Conservation (phyloP, 345 rosid species). For the Erysimum cheiranthoides region DNA sequence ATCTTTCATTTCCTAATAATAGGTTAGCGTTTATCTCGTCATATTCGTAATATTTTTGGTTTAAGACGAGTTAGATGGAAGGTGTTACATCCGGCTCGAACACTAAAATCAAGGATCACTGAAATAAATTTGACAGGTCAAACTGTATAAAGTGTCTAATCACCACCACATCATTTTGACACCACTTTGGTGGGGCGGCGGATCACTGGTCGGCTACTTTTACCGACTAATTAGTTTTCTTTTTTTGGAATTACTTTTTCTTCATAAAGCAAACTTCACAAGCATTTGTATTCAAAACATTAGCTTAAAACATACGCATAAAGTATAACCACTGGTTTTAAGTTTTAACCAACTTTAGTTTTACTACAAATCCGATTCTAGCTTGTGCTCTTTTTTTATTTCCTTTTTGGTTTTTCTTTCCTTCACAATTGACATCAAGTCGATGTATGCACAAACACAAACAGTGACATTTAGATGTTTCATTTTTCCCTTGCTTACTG, state of each 20-base stretch:
- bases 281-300: neutral
- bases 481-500: neutral
- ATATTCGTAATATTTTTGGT: too few relatives aligned
- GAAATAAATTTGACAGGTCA: neutral
- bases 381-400: neutral
- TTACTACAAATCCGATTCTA: constrained; percentile 4
- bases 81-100: too few relatives aligned
- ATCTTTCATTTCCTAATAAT: too few relatives aligned
- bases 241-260: neutral
- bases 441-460: constrained; percentile 25
- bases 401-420: neutral
- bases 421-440: neutral
- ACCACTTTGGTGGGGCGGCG: constrained; percentile 34
- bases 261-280: neutral
- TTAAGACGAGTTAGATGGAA: too few relatives aligned
- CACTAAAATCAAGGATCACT: neutral
- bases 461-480: neutral
- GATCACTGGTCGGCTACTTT: constrained; percentile 45
- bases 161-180: constrained; percentile 33
- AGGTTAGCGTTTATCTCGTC: too few relatives aligned
- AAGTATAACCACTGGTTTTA: neutral
- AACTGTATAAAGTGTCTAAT: constrained; percentile 32
- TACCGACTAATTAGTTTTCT: neutral
- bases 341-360: neutral
- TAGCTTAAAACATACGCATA: constrained; percentile 30